phyloP scores from a whole-genome alignment of 306 rosid species.

The Prunus kanzakura region DNA sequence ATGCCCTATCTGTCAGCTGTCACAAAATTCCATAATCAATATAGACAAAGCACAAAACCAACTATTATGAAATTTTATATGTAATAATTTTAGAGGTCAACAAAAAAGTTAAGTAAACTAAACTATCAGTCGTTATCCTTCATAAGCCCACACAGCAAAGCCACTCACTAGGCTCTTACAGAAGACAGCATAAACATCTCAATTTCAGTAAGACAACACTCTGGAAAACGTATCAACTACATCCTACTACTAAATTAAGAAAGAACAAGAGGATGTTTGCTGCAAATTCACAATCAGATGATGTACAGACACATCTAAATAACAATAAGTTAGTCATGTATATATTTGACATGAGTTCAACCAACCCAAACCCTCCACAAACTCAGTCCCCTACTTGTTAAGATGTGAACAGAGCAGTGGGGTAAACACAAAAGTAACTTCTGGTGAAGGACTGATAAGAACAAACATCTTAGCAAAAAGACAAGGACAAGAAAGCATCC shows the following conservation, averaged over 20 bases:
- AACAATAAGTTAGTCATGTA: neutral
- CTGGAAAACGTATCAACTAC: neutral
- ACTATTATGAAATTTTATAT: neutral
- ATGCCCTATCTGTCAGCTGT: slow-evolving; percentile 64
- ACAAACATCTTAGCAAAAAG: neutral
- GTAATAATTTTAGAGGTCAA: neutral
- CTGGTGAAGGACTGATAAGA: neutral
- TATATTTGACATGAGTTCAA: neutral
- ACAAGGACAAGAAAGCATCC: neutral
- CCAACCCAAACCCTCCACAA: neutral
- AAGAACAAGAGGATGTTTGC: neutral
- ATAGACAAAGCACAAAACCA: neutral
- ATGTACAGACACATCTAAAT: neutral
- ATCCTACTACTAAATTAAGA: neutral
- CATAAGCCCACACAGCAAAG: neutral
- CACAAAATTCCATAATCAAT: slow-evolving; percentile 26
- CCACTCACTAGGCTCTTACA: neutral
- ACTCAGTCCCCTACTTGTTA: neutral
- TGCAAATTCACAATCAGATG: neutral
- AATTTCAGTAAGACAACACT: no score
- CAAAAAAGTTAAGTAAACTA: neutral
- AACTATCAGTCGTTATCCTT: neutral
- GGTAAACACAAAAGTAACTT: neutral
- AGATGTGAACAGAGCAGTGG: neutral
- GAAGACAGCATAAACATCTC: no score